These are phyloP conservation scores for Diaporthe australafricana DNA, from an alignment of 2,329 filamentous ascomycete genomes.

Conservation along the genomic window DNA sequence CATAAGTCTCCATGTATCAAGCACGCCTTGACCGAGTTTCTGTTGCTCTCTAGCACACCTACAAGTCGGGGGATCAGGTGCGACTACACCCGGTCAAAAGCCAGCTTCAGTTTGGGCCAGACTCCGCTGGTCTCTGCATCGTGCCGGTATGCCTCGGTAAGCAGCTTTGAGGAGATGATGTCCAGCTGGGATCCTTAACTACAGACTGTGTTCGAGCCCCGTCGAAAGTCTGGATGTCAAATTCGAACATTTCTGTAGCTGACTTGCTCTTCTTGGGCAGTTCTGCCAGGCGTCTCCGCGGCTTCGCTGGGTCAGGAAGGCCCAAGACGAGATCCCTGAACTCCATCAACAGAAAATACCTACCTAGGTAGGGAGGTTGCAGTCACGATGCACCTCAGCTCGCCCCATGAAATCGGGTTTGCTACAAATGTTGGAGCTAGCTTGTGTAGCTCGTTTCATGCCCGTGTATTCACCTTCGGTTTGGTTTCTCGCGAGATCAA, in stretches of 20 bases:
- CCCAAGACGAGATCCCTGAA: conserved; percentile 44
- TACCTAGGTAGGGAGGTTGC: too few species aligned
- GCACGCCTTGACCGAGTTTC: conserved; percentile 45
- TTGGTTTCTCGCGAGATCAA: background rate
- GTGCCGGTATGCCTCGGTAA: conserved; percentile 44
- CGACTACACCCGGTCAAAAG: conserved; percentile 38
- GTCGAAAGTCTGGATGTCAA: conserved; percentile 48
- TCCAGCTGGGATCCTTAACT: conserved; percentile 53
- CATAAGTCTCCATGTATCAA: conserved; percentile 55
- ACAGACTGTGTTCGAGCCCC: conserved; percentile 45
- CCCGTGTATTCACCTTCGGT: conserved; percentile 44
- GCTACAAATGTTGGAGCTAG: conserved; percentile 44
- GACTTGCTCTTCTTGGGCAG: conserved; percentile 37
- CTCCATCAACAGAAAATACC: conserved; percentile 47
- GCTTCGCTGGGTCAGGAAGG: conserved; percentile 33
- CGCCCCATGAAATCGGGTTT: conserved; percentile 44
- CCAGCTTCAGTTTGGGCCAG: conserved; percentile 45
- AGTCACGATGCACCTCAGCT: conserved; percentile 37
- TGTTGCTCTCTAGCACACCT: conserved; percentile 41
- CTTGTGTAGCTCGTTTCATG: conserved; percentile 45
- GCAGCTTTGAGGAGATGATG: conserved; percentile 48
- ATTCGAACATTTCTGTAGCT: conserved; percentile 51
- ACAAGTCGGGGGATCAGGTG: conserved; percentile 48
- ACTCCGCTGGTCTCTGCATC: conserved; percentile 47
- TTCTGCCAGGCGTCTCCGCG: conserved; percentile 34